A percentile compares a stretch with the other conserved stretches of the same genome.
These are phyloP conservation scores for Tolypocladium album DNA, from an alignment of 2,329 filamentous ascomycete species.

Conservation along the genomic window DNA sequence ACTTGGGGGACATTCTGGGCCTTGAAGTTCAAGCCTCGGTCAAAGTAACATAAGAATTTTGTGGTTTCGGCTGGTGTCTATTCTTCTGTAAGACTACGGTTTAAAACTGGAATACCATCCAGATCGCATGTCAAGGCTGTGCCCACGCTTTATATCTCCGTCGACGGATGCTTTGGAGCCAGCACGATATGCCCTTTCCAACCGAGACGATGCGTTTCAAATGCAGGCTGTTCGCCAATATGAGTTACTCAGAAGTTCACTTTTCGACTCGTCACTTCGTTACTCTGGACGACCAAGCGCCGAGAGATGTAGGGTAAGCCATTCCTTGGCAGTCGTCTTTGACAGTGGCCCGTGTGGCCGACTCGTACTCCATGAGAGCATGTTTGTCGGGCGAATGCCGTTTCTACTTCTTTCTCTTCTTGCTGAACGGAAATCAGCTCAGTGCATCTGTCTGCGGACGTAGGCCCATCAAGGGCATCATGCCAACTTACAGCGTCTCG, in stretches of 20 bases:
- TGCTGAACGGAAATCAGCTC: background rate
- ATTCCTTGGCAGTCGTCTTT: background rate
- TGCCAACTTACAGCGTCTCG: slow-evolving; percentile 9
- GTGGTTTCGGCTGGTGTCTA: background rate
- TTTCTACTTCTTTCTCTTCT: slow-evolving; percentile 4
- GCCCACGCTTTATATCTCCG: background rate
- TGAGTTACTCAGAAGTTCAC: background rate
- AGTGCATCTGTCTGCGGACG: background rate
- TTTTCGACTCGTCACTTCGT: background rate
- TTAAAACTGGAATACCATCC: background rate
- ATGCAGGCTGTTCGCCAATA: background rate
- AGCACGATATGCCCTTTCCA: background rate
- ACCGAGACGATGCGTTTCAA: background rate
- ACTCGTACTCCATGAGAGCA: background rate
- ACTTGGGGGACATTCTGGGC: background rate
- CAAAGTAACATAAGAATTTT: background rate
- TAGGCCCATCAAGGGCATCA: background rate
- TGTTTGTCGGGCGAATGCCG: background rate
- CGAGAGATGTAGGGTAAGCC: background rate
- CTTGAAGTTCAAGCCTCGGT: background rate
- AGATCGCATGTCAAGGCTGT: background rate
- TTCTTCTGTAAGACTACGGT: background rate
- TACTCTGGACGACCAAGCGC: background rate
- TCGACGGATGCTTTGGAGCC: background rate
- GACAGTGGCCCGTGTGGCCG: background rate